These are phyloP conservation scores for Macrolepiota albuminosa DNA, from an alignment of 768 basidiomycete species.

Conservation along the genomic window DNA sequence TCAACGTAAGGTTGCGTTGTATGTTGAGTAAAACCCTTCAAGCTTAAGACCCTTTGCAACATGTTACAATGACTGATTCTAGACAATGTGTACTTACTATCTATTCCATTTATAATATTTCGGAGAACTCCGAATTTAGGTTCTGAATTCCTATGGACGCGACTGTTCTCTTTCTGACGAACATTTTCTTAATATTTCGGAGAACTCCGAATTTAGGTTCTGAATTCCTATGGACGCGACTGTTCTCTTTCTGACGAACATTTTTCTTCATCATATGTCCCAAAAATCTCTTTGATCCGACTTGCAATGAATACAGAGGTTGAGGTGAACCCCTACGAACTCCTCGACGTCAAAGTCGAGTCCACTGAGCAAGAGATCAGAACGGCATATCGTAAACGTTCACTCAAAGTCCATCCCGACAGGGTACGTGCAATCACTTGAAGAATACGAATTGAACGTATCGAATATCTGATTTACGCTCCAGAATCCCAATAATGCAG, in stretches of 20 bases:
- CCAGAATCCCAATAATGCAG: conserved; percentile 75
- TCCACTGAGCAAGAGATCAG: conserved; percentile 75
- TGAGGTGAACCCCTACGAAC: conserved; percentile 69
- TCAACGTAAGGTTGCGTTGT: no score
- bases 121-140: background rate
- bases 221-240: background rate
- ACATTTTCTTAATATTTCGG: background rate
- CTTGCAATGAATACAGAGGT: conserved; percentile 35
- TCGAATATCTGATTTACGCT: background rate
- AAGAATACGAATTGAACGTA: background rate
- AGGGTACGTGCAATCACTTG: conserved; percentile 44
- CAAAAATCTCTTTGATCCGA: background rate
- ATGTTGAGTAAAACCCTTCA: no score
- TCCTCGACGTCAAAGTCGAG: conserved; percentile 56
- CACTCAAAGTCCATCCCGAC: conserved; percentile 85
- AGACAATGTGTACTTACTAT: no score
- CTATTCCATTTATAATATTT: background rate
- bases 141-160: background rate
- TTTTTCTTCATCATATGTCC: background rate
- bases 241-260: background rate
- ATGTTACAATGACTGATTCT: no score
- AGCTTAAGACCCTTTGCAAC: no score
- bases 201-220: background rate
- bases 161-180: background rate
- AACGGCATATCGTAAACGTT: conserved; percentile 73